Evolutionary conservation across 2,329 filamentous ascomycete genomes (phyloP).

Genomic region (Gnomoniopsis smithogilvyi): DNA sequence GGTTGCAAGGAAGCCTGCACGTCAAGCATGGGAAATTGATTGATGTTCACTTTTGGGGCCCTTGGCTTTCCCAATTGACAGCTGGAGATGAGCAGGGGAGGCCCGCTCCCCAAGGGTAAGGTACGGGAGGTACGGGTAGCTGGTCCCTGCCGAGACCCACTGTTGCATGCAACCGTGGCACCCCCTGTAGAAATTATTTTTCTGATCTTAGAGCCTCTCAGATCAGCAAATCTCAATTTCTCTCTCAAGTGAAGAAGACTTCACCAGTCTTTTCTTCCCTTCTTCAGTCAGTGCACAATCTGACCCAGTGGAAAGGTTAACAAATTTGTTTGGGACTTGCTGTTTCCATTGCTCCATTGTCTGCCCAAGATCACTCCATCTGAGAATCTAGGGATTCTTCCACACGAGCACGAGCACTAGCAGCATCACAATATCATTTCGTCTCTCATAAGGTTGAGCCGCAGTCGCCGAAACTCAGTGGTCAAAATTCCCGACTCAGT

Average conservation of each 20-base stretch:
- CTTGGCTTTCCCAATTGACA: not conserved
- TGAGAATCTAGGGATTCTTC: no score
- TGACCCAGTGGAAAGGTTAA: no score
- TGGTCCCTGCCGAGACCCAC: not conserved
- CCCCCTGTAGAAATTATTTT: constrained; percentile 11
- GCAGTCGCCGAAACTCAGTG: not conserved
- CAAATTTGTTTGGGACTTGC: no score
- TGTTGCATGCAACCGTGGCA: not conserved
- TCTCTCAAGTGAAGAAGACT: no score
- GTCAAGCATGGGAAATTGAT: not conserved
- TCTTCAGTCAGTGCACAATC: no score
- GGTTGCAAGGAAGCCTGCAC: no score
- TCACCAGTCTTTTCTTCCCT: no score
- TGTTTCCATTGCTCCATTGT: no score
- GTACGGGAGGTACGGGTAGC: not conserved
- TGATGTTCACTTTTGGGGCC: not conserved
- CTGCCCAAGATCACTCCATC: no score
- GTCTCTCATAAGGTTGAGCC: not conserved
- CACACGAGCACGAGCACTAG: no score
- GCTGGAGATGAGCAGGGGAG: not conserved
- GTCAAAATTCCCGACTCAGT: not conserved
- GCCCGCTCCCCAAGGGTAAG: not conserved
- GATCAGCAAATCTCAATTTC: no score
- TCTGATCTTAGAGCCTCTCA: not conserved
- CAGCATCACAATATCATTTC: no score